Evolutionary conservation across 1,284 basidiomycete species (phyloP).

Genomic region (Apiotrichum gamsii): DNA sequence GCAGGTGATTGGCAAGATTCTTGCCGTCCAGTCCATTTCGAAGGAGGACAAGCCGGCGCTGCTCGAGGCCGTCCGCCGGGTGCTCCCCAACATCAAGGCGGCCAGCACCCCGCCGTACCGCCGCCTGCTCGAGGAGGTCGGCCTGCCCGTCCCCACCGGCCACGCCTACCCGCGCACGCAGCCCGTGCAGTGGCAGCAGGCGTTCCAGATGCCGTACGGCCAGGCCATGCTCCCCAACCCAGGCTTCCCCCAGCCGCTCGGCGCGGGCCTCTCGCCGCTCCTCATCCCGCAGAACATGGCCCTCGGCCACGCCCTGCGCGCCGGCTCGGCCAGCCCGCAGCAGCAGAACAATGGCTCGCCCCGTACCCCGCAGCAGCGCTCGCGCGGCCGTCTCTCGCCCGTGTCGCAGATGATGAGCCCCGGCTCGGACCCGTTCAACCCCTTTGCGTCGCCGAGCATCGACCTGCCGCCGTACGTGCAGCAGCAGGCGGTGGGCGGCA

Average conservation of each 20-base stretch:
- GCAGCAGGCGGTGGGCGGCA: too few species aligned
- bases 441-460: conserved; percentile 40
- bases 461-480: conserved; percentile 34
- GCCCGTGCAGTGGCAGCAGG: conserved; percentile 17
- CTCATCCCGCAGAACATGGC: conserved; percentile 41
- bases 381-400: conserved; percentile 34
- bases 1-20: conserved; percentile 85
- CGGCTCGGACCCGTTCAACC: conserved; percentile 48
- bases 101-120: conserved; percentile 88
- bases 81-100: conserved; percentile 79
- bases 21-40: conserved; percentile 77
- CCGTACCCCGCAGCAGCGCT: conserved; percentile 34
- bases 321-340: conserved; percentile 11
- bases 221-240: conserved; percentile 22
- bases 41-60: conserved; percentile 61
- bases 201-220: conserved; percentile 10
- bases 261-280: conserved; percentile 28
- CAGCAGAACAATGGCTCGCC: conserved; percentile 20
- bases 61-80: conserved; percentile 78
- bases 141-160: conserved; percentile 66
- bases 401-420: conserved; percentile 44
- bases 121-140: conserved; percentile 86
- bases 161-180: conserved; percentile 9
- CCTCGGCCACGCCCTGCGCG: conserved; percentile 31
- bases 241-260: conserved; percentile 25